A percentile compares a stretch with the other conserved stretches of the same genome.
Conservation (phyloP, 164 flowering plant genomes). For the Amborella trichopoda region DNA sequence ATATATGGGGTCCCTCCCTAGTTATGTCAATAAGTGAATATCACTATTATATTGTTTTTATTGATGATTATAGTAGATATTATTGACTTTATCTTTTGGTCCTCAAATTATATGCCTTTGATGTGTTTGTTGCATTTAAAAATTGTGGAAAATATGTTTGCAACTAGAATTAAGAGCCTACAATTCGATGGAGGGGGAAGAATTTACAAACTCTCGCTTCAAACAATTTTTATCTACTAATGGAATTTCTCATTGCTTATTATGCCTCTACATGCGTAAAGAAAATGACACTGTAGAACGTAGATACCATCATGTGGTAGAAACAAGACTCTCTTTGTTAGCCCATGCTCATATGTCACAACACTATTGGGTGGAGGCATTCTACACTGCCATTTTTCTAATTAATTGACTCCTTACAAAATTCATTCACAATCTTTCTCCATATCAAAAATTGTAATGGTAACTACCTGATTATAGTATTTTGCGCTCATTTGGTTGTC, state of each 20-base stretch:
- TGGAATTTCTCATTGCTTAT: not conserved
- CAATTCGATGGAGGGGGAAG: too few species aligned
- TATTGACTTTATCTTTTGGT: not conserved
- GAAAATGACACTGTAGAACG: not conserved
- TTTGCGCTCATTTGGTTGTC: not conserved
- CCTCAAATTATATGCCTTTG: not conserved
- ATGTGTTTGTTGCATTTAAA: too few species aligned
- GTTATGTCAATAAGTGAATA: too few species aligned
- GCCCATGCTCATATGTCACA: not conserved
- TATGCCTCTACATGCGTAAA: not conserved
- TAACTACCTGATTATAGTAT: not conserved
- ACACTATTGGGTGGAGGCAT: not conserved
- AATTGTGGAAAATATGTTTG: too few species aligned
- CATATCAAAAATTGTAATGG: not conserved
- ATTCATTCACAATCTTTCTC: not conserved
- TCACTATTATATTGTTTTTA: not conserved
- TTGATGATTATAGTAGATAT: not conserved
- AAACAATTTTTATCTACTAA: not conserved
- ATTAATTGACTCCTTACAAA: not conserved
- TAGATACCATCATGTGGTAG: not conserved
- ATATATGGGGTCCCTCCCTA: too few species aligned
- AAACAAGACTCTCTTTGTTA: not conserved
- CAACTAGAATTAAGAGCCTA: too few species aligned
- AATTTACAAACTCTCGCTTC: not conserved
- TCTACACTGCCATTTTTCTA: not conserved